Conservation (phyloP, 2,329 filamentous ascomycete species). For the Rugonectria rugulosa region DNA sequence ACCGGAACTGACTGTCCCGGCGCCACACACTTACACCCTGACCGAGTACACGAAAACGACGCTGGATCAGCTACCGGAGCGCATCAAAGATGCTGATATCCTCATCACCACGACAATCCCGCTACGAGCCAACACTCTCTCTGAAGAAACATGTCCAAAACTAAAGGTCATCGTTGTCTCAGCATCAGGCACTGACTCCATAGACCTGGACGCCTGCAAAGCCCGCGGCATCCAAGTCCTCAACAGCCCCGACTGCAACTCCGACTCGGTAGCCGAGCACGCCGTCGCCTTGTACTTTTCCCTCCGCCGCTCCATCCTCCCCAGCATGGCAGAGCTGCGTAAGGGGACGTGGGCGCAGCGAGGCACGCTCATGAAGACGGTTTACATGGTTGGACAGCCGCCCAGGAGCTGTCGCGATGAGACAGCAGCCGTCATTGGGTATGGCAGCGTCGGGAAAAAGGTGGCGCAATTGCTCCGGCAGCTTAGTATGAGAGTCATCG, state of each 20-base stretch:
- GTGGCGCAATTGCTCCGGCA: slow-evolving; percentile 30
- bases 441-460: slow-evolving; percentile 36
- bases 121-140: slow-evolving; percentile 19
- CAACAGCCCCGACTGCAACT: slow-evolving; percentile 77
- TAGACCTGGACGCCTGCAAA: slow-evolving; percentile 62
- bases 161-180: slow-evolving; percentile 20
- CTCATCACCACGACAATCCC: slow-evolving; percentile 35
- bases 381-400: slow-evolving; percentile 24
- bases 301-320: slow-evolving; percentile 18
- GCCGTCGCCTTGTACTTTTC: slow-evolving; percentile 74
- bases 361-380: slow-evolving; percentile 1
- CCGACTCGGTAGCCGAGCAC: slow-evolving; percentile 77
- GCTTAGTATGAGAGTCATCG: slow-evolving; percentile 16
- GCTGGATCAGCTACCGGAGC: slow-evolving; percentile 9
- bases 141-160: neutral
- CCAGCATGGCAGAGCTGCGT: slow-evolving; percentile 2
- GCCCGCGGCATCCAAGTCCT: slow-evolving; percentile 73
- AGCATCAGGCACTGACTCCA: slow-evolving; percentile 75
- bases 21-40: slow-evolving; percentile 14
- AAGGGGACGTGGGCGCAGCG: slow-evolving; percentile 9
- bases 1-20: slow-evolving; percentile 11
- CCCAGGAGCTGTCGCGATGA: slow-evolving; percentile 40
- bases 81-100: slow-evolving; percentile 36
- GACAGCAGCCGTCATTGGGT: slow-evolving; percentile 38
- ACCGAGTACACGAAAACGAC: slow-evolving; percentile 5